Conservation (phyloP, 164 flowering plant species). For the Cinnamomum chago region DNA sequence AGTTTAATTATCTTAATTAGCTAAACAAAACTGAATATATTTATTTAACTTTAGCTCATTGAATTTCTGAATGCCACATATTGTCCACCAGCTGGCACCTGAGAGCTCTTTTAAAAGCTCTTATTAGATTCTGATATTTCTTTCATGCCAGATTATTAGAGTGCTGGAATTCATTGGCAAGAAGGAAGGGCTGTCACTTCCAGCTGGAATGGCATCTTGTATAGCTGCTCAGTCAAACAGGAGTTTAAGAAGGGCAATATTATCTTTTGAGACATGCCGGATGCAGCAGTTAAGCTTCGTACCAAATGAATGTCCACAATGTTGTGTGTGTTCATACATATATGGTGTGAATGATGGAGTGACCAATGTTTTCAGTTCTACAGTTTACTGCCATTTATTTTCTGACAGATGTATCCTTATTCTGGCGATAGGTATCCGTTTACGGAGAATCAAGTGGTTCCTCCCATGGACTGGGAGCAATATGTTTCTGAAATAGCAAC, state of each 20-base stretch:
- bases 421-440: conserved; percentile 73
- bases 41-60: background rate
- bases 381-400: conserved; percentile 3
- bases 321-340: background rate
- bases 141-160: conserved; percentile 51
- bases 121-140: background rate
- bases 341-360: background rate
- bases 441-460: conserved; percentile 63
- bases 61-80: background rate
- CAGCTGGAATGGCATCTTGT: conserved; percentile 74
- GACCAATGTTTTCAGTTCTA: background rate
- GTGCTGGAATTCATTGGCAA: conserved; percentile 85
- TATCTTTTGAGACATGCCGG: conserved; percentile 85
- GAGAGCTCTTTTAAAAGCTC: background rate
- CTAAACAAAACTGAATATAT: too few relatives aligned
- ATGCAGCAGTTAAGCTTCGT: conserved; percentile 77
- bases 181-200: conserved; percentile 85
- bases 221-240: conserved; percentile 82
- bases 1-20: too few relatives aligned
- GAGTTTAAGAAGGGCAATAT: conserved; percentile 81
- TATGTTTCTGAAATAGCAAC: conserved; percentile 85
- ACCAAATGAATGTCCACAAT: background rate
- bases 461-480: conserved; percentile 99
- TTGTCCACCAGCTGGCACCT: background rate
- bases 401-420: background rate